Evolutionary conservation across 208 protist genomes (phyloP), one percentile per base, ranked within the genome.

Genomic region (Trypanosoma vivax): DNA sequence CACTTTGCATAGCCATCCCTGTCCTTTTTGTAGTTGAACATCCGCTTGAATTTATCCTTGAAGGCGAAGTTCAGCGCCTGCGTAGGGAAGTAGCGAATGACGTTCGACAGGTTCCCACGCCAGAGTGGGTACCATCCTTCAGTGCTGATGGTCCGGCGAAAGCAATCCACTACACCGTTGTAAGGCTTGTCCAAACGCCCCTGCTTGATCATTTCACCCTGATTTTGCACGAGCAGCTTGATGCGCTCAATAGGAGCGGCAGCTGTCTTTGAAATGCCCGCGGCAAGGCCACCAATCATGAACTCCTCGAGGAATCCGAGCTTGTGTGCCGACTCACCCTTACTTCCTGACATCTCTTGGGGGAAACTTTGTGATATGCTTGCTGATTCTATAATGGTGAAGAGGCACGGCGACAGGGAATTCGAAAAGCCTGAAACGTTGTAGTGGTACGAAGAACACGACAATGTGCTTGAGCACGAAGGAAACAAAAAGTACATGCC

Each of bases 31-130:
- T 66, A 87, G 60, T 92, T 95, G 70, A 99, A 98, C 64, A 97
- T 74, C 33, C 68, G 65, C 75, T 98, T 98, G 80, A 97, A 91
- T 48, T 71, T 65, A 51, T 98, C 96, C 83, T 98, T 98, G 88
- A 98, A 99, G 43, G 95, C 91, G 59, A 99, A 97, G 94, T 98
- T 98, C 43, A 98, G 83, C 21, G 96, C 97, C 84, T 99, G 96
- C 31, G 96, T 98, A 47, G 97, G 97, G 86, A 98, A 98, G 88
- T 98, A 99, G 51, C 97, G 92, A 52, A 98, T 68, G 14, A 98
- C 76, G 75, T 99, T 98, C 28, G 94, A 88, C 18, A 93, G 51
- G 90, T 99, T 99, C 50, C 97, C 97, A 64, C 96, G 88, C 96
- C 97, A 99, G 54, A 99, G 91, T 23, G 97, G 60, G 31, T 66